Conservation (phyloP, 2,329 filamentous ascomycete species). For the Penicillium sp. region DNA sequence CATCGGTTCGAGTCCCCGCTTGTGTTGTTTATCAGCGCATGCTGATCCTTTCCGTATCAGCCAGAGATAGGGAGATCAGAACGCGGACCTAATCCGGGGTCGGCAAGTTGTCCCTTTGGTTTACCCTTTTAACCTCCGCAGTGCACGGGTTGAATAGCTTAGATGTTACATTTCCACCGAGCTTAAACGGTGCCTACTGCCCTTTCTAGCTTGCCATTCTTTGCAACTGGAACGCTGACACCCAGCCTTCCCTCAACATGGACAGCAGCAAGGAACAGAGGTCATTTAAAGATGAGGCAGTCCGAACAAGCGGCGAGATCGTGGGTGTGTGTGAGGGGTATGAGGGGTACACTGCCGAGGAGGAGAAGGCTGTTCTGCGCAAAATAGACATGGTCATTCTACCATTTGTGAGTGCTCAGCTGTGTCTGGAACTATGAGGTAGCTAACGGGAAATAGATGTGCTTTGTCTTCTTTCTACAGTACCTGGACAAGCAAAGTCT, state of each 20-base stretch:
- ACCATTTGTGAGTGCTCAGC: conserved; percentile 16
- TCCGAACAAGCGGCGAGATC: conserved; percentile 2
- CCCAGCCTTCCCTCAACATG: conserved; percentile 5
- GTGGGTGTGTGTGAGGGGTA: conserved; percentile 7
- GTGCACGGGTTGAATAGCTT: neutral
- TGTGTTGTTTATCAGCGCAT: neutral
- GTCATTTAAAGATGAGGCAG: conserved; percentile 7
- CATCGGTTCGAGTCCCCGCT: conserved; percentile 11
- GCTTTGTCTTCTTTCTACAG: conserved; percentile 45
- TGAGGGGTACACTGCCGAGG: conserved; percentile 4
- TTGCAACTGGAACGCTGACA: neutral
- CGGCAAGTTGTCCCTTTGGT: neutral
- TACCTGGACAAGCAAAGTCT: conserved; percentile 49
- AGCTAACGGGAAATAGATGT: conserved; percentile 34
- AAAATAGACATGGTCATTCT: conserved; percentile 22
- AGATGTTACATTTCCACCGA: neutral
- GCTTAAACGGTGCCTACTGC: neutral
- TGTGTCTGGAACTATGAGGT: neutral
- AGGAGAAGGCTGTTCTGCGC: conserved; percentile 17
- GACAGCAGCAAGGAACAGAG: conserved; percentile 1
- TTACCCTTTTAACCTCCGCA: neutral
- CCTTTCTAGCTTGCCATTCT: neutral
- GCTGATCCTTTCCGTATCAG: conserved; percentile 14
- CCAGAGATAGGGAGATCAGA: conserved; percentile 3
- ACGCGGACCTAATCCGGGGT: conserved; percentile 1